Percentiles rank a stretch among this genome's conserved stretches.
Conservation (phyloP, 441 rosid species). For the Melianthus villosus region DNA sequence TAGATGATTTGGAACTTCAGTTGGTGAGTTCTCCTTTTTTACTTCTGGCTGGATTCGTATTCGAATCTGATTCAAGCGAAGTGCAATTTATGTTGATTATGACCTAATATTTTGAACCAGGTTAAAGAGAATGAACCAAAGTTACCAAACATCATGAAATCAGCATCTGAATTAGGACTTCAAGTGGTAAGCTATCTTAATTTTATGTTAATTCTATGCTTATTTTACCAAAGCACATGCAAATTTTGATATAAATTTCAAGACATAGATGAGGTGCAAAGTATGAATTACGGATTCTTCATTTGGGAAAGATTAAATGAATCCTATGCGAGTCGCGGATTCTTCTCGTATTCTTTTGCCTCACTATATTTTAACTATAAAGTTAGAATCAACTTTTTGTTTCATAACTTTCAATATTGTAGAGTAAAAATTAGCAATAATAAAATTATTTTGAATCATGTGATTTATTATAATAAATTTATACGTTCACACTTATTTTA, state of each 20-base stretch:
- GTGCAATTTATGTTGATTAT: background rate
- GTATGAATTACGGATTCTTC: too few relatives aligned
- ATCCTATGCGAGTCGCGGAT: constrained; percentile 11
- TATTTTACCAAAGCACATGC: constrained; percentile 7
- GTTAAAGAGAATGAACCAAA: constrained; percentile 30
- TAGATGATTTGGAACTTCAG: constrained; percentile 41
- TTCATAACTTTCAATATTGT: too few relatives aligned
- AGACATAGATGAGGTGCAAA: too few relatives aligned
- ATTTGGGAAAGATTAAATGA: constrained; percentile 23
- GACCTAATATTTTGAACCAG: constrained; percentile 22
- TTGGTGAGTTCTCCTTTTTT: constrained; percentile 37
- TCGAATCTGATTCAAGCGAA: constrained; percentile 5
- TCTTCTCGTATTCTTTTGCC: too few relatives aligned
- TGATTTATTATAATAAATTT: too few relatives aligned
- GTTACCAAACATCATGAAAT: too few relatives aligned
- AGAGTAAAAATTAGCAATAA: too few relatives aligned
- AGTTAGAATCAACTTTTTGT: too few relatives aligned
- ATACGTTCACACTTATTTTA: too few relatives aligned
- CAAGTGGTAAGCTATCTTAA: constrained; percentile 17
- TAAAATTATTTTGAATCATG: too few relatives aligned
- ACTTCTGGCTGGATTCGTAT: constrained; percentile 4
- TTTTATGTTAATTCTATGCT: constrained; percentile 6
- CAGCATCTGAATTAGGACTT: constrained; percentile 25
- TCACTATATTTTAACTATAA: too few relatives aligned
- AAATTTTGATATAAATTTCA: constrained; percentile 3